A percentile compares a stretch with the other conserved stretches of the same genome.
phyloP scores from a whole-genome alignment of 805 yeast species.

The Candida vartiovaarae region DNA sequence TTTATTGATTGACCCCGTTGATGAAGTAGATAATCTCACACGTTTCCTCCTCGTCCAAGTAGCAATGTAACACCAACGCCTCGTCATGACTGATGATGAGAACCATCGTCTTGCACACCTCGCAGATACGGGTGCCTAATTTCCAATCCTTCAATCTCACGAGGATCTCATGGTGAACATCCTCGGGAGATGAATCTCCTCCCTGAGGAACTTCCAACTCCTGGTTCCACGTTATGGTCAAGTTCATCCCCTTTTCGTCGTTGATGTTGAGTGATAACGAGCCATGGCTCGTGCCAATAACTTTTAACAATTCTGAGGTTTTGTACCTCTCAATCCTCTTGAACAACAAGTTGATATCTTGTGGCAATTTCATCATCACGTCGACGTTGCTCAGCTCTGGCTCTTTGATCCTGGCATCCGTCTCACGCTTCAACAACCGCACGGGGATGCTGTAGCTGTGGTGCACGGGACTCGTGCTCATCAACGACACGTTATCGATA shows the following conservation, averaged over 20 bases:
- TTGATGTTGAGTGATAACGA: conserved; percentile 43
- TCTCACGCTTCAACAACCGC: conserved; percentile 46
- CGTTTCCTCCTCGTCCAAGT: conserved; percentile 54
- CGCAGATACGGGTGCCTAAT: conserved; percentile 53
- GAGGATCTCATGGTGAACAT: conserved; percentile 38
- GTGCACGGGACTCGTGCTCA: conserved; percentile 42
- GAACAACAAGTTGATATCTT: conserved; percentile 44
- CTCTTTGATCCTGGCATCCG: conserved; percentile 47
- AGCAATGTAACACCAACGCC: conserved; percentile 60
- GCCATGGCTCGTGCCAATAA: conserved; percentile 45
- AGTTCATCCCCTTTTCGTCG: conserved; percentile 44
- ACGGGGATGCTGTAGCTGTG: conserved; percentile 72
- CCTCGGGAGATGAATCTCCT: not conserved
- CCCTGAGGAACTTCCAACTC: conserved; percentile 32
- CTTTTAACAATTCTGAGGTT: conserved; percentile 40
- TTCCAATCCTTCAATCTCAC: conserved; percentile 63
- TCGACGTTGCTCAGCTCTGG: conserved; percentile 55
- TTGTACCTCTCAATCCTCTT: conserved; percentile 62
- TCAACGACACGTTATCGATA: conserved; percentile 35
- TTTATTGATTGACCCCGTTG: conserved; percentile 18
- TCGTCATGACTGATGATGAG: conserved; percentile 50
- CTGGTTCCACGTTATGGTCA: conserved; percentile 55
- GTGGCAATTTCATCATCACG: conserved; percentile 43
- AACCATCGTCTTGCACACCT: conserved; percentile 53
- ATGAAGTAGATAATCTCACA: conserved; percentile 63